These are phyloP conservation scores for Suillus subluteus DNA, from an alignment of 768 basidiomycete species.

Conservation along the genomic window DNA sequence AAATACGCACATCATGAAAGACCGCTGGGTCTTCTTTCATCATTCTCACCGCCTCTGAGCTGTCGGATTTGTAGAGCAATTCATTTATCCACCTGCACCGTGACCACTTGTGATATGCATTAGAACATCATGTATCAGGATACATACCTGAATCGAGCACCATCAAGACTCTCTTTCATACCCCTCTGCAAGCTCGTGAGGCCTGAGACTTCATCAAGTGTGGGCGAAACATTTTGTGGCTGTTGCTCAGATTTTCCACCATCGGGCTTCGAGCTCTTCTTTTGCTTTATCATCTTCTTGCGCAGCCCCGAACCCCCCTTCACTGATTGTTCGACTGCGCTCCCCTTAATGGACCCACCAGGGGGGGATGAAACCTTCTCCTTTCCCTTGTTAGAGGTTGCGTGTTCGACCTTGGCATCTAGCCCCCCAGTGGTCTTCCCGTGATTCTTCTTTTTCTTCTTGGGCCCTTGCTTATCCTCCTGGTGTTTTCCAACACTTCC, in stretches of 20 bases:
- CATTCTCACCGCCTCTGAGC: constrained; percentile 72
- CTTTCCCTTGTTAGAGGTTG: constrained; percentile 13
- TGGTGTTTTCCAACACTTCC: constrained; percentile 23
- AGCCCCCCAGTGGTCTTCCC: constrained; percentile 4
- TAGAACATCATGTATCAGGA: neutral
- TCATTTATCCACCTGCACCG: constrained; percentile 84
- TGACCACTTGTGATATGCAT: neutral
- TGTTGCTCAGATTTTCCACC: constrained; percentile 24
- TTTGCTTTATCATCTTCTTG: constrained; percentile 24
- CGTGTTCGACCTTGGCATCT: neutral
- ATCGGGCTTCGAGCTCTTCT: constrained; percentile 23
- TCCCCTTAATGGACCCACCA: neutral
- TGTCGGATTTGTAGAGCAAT: constrained; percentile 85
- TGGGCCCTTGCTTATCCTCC: constrained; percentile 20
- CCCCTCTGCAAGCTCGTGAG: constrained; percentile 75
- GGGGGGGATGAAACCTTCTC: constrained; percentile 2
- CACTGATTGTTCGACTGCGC: neutral
- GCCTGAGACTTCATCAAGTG: constrained; percentile 22
- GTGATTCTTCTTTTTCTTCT: constrained; percentile 23
- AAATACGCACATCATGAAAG: constrained; percentile 73
- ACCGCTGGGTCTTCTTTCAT: constrained; percentile 82
- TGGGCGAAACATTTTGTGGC: constrained; percentile 20
- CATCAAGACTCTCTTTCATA: constrained; percentile 81
- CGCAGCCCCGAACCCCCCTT: neutral
- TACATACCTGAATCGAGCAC: constrained; percentile 83